phyloP scores from a whole-genome alignment of 2,329 filamentous ascomycete genomes.

The Dothistroma pini region DNA sequence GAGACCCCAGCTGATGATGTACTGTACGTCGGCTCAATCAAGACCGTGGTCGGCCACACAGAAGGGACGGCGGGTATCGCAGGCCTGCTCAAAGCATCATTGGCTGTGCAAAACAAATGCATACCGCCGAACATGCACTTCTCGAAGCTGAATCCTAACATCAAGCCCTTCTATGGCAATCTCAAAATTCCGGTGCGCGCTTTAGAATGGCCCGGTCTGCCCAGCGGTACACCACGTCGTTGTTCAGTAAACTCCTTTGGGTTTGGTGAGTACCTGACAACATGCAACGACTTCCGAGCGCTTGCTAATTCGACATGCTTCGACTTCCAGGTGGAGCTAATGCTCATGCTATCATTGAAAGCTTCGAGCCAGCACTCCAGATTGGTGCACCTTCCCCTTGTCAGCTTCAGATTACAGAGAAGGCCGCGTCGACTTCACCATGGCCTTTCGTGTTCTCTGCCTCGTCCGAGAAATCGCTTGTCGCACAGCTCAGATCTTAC shows the following conservation, averaged over 20 bases:
- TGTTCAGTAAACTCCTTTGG: constrained; percentile 25
- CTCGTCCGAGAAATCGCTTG: neutral
- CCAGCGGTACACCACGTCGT: constrained; percentile 3
- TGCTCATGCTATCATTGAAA: constrained; percentile 24
- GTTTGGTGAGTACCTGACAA: constrained; percentile 10
- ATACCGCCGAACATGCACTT: constrained; percentile 26
- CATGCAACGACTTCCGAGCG: too few species aligned
- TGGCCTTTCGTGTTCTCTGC: constrained; percentile 8
- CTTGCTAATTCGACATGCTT: too few species aligned
- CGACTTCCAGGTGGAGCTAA: constrained; percentile 17
- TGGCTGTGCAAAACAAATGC: constrained; percentile 20
- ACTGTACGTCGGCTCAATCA: constrained; percentile 18
- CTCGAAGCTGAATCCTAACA: constrained; percentile 18
- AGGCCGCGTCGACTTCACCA: too few species aligned
- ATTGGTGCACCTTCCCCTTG: neutral
- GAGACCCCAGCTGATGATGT: too few species aligned
- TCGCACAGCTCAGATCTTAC: neutral
- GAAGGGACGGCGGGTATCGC: constrained; percentile 19
- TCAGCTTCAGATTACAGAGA: neutral
- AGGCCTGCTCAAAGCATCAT: constrained; percentile 20
- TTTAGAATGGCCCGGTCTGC: constrained; percentile 28
- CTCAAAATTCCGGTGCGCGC: constrained; percentile 17
- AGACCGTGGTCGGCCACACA: constrained; percentile 21
- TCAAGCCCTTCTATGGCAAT: constrained; percentile 27
- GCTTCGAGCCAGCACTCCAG: neutral